Evolutionary conservation across 331 rosid species (phyloP).

Genomic region (Malus hybrid): DNA sequence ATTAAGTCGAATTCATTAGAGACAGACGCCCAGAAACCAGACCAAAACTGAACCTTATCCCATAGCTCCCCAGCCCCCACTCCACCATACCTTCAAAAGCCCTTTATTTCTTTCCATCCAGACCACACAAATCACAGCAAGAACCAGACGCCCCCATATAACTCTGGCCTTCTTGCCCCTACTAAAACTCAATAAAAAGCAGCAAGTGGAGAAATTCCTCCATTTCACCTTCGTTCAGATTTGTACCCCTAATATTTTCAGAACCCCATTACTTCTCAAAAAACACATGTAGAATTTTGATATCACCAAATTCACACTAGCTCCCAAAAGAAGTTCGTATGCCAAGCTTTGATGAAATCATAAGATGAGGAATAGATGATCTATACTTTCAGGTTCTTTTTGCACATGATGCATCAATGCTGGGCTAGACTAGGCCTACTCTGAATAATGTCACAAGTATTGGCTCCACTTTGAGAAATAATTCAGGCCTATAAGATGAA

Average conservation of each 20-base stretch:
- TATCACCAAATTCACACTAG: neutral
- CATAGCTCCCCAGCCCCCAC: neutral
- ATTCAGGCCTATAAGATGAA: neutral
- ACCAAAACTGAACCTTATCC: neutral
- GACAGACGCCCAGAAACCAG: neutral
- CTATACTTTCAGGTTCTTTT: neutral
- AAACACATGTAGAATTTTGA: neutral
- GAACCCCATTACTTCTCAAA: neutral
- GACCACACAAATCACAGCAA: no score
- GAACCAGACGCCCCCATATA: no score
- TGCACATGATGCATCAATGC: neutral
- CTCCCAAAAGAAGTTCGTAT: neutral
- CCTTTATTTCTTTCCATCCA: neutral
- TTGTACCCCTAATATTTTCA: no score
- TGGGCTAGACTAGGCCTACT: neutral
- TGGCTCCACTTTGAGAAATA: neutral
- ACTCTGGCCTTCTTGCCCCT: no score
- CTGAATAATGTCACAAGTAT: neutral
- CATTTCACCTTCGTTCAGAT: no score
- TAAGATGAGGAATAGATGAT: neutral
- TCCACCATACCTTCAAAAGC: neutral
- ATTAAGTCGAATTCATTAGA: neutral
- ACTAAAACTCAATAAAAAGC: conserved; percentile 8
- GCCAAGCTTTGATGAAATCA: neutral
- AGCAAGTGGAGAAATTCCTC: no score